Percentiles rank a stretch among this genome's conserved stretches.
phyloP scores from a whole-genome alignment of 331 rosid species.

The Quercus tomentella region DNA sequence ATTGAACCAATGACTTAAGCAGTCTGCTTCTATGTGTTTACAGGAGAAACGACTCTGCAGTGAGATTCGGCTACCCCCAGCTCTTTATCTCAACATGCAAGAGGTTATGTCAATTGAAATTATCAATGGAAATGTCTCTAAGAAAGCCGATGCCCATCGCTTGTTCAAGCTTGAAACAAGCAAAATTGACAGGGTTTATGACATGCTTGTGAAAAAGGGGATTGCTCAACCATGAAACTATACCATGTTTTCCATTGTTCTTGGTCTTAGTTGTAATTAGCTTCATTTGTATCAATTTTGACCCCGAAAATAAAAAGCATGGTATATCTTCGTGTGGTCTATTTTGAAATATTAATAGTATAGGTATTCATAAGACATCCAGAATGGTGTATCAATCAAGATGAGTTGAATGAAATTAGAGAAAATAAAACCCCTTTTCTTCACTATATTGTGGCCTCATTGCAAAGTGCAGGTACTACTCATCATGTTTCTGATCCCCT shows the following conservation, averaged over 20 bases:
- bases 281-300: conserved; percentile 6
- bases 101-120: conserved; percentile 67
- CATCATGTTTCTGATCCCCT: too few relatives aligned
- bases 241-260: neutral
- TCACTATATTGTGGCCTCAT: neutral
- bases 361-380: neutral
- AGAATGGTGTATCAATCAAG: neutral
- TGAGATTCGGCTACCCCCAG: conserved; percentile 67
- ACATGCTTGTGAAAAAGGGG: conserved; percentile 85
- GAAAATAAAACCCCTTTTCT: neutral
- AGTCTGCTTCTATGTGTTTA: conserved; percentile 9
- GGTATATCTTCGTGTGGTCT: neutral
- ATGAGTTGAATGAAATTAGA: neutral
- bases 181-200: conserved; percentile 80
- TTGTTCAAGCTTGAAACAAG: conserved; percentile 74
- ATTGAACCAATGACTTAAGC: conserved; percentile 10
- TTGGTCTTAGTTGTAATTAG: conserved; percentile 6
- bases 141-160: conserved; percentile 78
- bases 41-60: conserved; percentile 96
- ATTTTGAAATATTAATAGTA: neutral
- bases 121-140: conserved; percentile 52
- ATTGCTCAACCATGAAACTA: conserved; percentile 54
- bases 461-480: neutral
- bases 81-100: conserved; percentile 71
- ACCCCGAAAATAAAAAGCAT: neutral